Conservation (phyloP, 2,329 filamentous ascomycete species). For the Scedosporium boydii region DNA sequence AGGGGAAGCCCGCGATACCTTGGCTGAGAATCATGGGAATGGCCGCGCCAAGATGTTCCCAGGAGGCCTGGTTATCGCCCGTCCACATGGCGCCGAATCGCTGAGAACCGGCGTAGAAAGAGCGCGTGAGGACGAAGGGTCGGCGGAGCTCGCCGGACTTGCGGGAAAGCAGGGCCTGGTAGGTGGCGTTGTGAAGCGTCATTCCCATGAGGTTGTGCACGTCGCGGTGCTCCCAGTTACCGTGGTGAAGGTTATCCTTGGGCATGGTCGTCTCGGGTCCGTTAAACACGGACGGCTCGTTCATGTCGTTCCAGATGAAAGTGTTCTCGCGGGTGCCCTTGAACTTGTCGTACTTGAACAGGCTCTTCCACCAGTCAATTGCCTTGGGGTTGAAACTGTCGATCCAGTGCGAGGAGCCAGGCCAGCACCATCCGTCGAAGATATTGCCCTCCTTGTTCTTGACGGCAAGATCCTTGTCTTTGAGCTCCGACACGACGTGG, state of each 20-base stretch:
- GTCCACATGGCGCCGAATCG: conserved; percentile 96
- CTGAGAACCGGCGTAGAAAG: conserved; percentile 87
- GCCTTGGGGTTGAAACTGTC: conserved; percentile 93
- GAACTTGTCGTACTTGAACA: conserved; percentile 85
- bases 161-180: conserved; percentile 71
- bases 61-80: conserved; percentile 89
- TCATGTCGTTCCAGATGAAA: conserved; percentile 99
- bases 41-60: conserved; percentile 81
- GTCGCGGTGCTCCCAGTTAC: conserved; percentile 92
- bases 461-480: conserved; percentile 72
- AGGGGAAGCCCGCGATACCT: conserved; percentile 87
- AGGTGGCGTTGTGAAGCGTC: conserved; percentile 92
- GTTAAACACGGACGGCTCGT: conserved; percentile 97
- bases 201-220: conserved; percentile 93
- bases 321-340: conserved; percentile 78
- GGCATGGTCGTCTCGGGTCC: conserved; percentile 98
- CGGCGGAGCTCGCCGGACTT: conserved; percentile 78
- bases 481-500: conserved; percentile 67
- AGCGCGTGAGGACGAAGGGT: conserved; percentile 86
- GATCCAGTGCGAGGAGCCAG: conserved; percentile 91
- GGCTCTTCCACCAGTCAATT: conserved; percentile 77
- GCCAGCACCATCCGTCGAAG: conserved; percentile 99
- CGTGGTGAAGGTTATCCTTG: conserved; percentile 90
- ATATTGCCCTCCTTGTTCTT: conserved; percentile 82
- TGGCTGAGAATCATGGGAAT: conserved; percentile 92